These are phyloP conservation scores for Metarhizium album DNA, from an alignment of 2,329 filamentous ascomycete genomes.

Conservation along the genomic window DNA sequence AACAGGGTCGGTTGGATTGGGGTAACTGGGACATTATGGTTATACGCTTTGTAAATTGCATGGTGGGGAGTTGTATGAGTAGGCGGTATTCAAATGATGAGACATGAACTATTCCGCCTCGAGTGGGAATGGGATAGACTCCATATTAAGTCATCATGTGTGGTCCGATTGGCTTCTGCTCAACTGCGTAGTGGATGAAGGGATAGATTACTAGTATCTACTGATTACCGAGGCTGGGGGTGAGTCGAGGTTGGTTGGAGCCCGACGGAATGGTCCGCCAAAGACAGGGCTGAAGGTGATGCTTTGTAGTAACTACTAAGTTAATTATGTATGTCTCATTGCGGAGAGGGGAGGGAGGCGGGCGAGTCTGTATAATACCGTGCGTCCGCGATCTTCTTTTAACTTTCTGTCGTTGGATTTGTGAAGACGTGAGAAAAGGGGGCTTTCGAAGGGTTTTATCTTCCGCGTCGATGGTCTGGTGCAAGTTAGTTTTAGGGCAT, in stretches of 20 bases:
- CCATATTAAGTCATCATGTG: neutral
- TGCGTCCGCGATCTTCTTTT: neutral
- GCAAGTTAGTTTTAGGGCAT: neutral
- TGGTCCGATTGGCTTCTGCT: neutral
- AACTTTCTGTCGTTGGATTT: too few species aligned
- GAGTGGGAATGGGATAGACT: neutral
- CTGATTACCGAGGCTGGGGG: neutral
- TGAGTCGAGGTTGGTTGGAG: neutral
- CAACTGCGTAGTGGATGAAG: neutral
- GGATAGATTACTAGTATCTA: too few species aligned
- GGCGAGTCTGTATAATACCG: neutral
- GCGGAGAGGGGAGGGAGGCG: neutral
- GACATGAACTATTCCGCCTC: neutral
- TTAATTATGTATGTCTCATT: neutral
- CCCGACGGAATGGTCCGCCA: neutral
- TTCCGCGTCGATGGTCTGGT: neutral
- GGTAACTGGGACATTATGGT: neutral
- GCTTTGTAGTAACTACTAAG: too few species aligned
- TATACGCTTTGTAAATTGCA: neutral
- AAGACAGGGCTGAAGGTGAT: neutral
- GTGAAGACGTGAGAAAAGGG: neutral
- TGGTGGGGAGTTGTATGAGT: neutral
- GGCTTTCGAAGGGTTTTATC: too few species aligned
- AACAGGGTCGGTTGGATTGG: neutral
- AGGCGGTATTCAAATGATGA: neutral